These are phyloP conservation scores for Luffa acutangula DNA, from an alignment of 306 rosid species.

Conservation along the genomic window DNA sequence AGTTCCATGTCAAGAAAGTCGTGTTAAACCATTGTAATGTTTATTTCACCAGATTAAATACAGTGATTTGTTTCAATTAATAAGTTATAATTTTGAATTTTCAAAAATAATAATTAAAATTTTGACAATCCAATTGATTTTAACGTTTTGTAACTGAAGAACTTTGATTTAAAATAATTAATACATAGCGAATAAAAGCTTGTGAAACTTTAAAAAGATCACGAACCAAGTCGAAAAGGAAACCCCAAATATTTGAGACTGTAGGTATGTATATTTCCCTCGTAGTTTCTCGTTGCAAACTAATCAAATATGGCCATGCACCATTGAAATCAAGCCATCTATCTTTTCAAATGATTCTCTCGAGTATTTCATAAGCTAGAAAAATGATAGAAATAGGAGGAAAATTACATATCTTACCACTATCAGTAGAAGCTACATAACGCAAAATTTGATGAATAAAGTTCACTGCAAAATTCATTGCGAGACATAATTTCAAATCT, in stretches of 20 bases:
- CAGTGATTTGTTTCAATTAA: too few species aligned
- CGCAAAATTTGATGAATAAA: neutral
- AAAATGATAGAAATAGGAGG: neutral
- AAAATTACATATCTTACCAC: neutral
- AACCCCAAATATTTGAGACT: neutral
- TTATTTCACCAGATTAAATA: too few species aligned
- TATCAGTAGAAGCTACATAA: neutral
- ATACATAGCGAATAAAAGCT: too few species aligned
- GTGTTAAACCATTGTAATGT: too few species aligned
- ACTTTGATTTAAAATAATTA: too few species aligned
- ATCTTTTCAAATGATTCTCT: neutral
- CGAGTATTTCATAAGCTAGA: neutral
- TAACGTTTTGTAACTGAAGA: too few species aligned
- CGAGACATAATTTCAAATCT: neutral
- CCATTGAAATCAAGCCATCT: neutral
- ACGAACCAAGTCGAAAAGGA: neutral
- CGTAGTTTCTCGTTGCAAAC: neutral
- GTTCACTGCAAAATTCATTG: neutral
- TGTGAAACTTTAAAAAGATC: too few species aligned
- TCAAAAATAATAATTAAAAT: too few species aligned
- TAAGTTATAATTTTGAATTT: too few species aligned
- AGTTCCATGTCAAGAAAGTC: too few species aligned
- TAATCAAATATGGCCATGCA: neutral
- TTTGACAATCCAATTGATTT: too few species aligned
- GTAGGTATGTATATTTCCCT: neutral